These are phyloP conservation scores for Pestalotiopsis sp. DNA, from an alignment of 2,329 filamentous ascomycete species.

Conservation along the genomic window DNA sequence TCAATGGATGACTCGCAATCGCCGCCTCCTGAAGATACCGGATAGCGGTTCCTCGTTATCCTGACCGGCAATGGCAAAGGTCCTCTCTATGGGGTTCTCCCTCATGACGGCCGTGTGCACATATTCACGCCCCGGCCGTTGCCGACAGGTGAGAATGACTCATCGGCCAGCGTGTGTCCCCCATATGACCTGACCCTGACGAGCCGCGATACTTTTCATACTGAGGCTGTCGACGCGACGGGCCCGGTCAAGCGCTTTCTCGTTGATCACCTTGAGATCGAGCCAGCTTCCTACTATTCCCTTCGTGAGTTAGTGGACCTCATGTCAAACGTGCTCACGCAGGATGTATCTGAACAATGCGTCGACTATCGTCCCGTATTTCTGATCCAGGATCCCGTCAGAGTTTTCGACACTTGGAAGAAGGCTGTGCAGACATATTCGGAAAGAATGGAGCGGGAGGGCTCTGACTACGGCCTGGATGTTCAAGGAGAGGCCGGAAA, in stretches of 20 bases:
- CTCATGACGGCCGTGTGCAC: neutral
- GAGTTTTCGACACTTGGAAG: constrained; percentile 6
- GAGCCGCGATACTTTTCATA: neutral
- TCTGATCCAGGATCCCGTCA: neutral
- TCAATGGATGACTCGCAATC: neutral
- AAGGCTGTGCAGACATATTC: neutral
- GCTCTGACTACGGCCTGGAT: too few species aligned
- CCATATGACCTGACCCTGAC: neutral
- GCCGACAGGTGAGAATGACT: neutral
- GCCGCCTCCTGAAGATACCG: neutral
- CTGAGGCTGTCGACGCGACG: neutral
- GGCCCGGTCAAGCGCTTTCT: neutral
- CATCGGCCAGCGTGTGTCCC: neutral
- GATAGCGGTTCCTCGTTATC: neutral
- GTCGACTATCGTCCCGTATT: neutral
- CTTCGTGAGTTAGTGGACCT: neutral
- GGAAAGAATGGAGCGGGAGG: too few species aligned
- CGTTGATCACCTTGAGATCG: neutral
- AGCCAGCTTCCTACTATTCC: too few species aligned
- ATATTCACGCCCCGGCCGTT: neutral
- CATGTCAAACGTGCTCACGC: neutral
- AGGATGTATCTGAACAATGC: neutral
- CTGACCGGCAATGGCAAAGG: neutral
- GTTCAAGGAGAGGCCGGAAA: too few species aligned
- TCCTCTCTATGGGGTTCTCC: neutral